phyloP scores from a whole-genome alignment of 108 stramenopile genomes.

The Stephanodiscus minutulus region DNA sequence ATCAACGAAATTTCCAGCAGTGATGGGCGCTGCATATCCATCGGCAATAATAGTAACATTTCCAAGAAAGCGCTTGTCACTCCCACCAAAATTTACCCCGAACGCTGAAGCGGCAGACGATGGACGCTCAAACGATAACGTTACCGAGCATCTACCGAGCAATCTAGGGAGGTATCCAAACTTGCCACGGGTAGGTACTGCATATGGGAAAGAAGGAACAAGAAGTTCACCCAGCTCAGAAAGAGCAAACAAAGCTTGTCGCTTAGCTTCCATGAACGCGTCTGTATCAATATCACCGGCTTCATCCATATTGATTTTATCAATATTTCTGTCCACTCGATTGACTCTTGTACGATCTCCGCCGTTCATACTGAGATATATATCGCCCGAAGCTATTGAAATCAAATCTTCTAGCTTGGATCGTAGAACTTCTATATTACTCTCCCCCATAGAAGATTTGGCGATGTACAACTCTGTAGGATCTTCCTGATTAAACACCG shows the following conservation, averaged over 20 bases:
- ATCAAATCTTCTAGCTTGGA: constrained; percentile 51
- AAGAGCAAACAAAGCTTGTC: constrained; percentile 61
- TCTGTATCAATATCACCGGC: constrained; percentile 17
- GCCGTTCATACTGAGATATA: constrained; percentile 32
- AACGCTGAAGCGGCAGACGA: constrained; percentile 24
- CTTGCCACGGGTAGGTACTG: constrained; percentile 72
- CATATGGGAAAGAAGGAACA: constrained; percentile 68
- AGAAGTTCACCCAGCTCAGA: constrained; percentile 73
- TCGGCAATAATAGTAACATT: constrained; percentile 86
- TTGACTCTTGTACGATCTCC: constrained; percentile 35
- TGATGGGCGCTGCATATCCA: constrained; percentile 84
- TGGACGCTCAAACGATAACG: constrained; percentile 66
- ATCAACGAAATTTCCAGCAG: constrained; percentile 84
- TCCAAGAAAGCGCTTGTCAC: constrained; percentile 54
- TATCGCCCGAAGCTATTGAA: constrained; percentile 41
- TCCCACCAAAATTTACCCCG: constrained; percentile 28
- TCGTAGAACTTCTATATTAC: constrained; percentile 59
- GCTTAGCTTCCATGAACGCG: constrained; percentile 38
- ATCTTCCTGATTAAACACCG: constrained; percentile 82
- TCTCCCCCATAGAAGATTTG: constrained; percentile 72
- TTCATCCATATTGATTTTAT: constrained; percentile 20
- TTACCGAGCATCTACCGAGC: constrained; percentile 73
- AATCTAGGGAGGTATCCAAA: constrained; percentile 80
- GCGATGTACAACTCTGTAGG: constrained; percentile 61
- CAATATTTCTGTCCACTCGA: neutral